Percentiles rank a stretch among this genome's conserved stretches.
phyloP scores from a whole-genome alignment of 2,329 filamentous ascomycete genomes.

The Coniochaeta prunicola region DNA sequence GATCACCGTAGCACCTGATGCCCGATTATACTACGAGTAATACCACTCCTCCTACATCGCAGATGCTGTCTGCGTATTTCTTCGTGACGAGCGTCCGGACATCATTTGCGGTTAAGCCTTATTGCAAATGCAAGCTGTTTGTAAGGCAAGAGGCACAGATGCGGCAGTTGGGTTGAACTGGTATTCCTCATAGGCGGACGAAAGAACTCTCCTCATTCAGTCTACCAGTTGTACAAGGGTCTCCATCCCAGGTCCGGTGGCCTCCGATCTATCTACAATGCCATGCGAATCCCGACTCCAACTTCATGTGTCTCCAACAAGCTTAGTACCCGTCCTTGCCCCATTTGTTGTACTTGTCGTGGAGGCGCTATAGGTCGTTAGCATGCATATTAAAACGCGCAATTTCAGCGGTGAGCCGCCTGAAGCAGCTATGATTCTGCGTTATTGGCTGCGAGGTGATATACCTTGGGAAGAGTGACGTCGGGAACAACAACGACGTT shows the following conservation, averaged over 20 bases:
- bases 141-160: not conserved
- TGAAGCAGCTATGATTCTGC: not conserved
- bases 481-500: conserved; percentile 93
- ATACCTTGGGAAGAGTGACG: conserved; percentile 83
- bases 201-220: not conserved
- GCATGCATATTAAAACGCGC: too few relatives aligned
- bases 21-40: too few relatives aligned
- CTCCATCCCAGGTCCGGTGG: not conserved
- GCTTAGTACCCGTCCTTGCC: conserved; percentile 88
- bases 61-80: too few relatives aligned
- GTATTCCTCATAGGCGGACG: not conserved
- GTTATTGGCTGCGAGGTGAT: not conserved
- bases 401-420: too few relatives aligned
- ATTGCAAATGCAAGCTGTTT: too few relatives aligned
- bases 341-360: conserved; percentile 99
- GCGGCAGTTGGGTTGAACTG: not conserved
- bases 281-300: conserved; percentile 1
- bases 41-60: too few relatives aligned
- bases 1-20: too few relatives aligned
- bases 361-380: conserved; percentile 58
- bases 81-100: too few relatives aligned
- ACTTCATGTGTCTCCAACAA: not conserved
- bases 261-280: conserved; percentile 13
- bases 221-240: conserved; percentile 1
- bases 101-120: too few relatives aligned